Evolutionary conservation across 164 flowering plant genomes (phyloP), one percentile per base, ranked within the genome.

Genomic region (Sextonia rubra): DNA sequence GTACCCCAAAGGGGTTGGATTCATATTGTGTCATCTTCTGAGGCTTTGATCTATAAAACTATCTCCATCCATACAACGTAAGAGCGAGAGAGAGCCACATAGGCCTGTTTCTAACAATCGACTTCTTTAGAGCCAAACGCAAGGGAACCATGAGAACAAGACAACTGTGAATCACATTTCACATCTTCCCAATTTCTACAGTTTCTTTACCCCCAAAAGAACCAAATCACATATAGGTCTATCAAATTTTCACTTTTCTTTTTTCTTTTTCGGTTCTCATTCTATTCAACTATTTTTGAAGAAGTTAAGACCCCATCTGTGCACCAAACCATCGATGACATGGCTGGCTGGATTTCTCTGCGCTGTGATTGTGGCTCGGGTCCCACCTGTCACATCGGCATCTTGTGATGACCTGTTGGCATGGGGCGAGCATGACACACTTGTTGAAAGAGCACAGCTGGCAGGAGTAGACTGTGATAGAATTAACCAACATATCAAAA

Each of bases 221-320:
- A 65, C 15, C 22, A 0, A 27, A 12, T 30, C 14, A 47, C 49
- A 47, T 47, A 12, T 17, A 62, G 23, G 32, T 69, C 60, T 52
- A 58, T 32, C 47, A 63, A n/a, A n/a, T n/a, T n/a, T n/a, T n/a
- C n/a, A n/a, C n/a, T n/a, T n/a, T n/a, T n/a, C n/a, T n/a, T n/a
- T n/a, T n/a, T n/a, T n/a, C n/a, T n/a, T 47, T 24, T 26, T 37
- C 67, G 15, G 27, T 22, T 60, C 3, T 17, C 32, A 24, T n/a
- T n/a, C 24, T 76, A 71, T 73, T 75, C 74, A 70, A 60, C 75
- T 80, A 82, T 81, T 91, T 70, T 74, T 74, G 68, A 92, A 94
- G 80, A 94, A 91, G 86, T 85, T 88, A 63, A 89, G 80, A 81
- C 92, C 93, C 93, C 94, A 92, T 8, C 93, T 87, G 56, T 92